phyloP scores from a whole-genome alignment of 345 rosid genomes.

The Acer negundo region DNA sequence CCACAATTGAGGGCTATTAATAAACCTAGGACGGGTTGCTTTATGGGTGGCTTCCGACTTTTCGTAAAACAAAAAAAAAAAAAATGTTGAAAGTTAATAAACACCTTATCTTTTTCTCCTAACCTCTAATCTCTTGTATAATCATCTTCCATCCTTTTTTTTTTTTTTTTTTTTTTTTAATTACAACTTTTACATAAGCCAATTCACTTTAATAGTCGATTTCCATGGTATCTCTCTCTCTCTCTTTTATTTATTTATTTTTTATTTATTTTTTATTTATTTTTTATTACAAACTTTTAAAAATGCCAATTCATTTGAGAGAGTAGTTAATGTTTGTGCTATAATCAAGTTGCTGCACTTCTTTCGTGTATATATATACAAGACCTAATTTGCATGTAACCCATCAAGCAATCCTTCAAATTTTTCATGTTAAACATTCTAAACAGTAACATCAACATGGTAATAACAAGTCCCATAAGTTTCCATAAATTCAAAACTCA shows the following conservation, averaged over 20 bases:
- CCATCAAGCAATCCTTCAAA: not conserved
- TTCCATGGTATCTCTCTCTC: not conserved
- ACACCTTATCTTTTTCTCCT: not conserved
- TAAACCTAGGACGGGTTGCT: too few species aligned
- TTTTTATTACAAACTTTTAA: not conserved
- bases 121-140: not conserved
- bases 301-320: not conserved
- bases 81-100: too few species aligned
- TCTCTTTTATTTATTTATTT: too few species aligned
- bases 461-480: constrained; percentile 29
- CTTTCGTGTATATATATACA: constrained; percentile 16
- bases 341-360: constrained; percentile 56
- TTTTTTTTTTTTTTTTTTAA: too few species aligned
- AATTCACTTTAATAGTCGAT: too few species aligned
- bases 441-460: constrained; percentile 36
- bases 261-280: too few species aligned
- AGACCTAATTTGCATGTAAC: not conserved
- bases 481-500: constrained; percentile 66
- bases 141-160: not conserved
- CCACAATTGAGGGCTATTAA: too few species aligned
- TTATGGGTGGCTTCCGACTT: too few species aligned
- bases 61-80: too few species aligned
- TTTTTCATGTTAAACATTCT: constrained; percentile 22
- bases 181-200: too few species aligned
- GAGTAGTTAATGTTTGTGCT: constrained; percentile 9